phyloP scores from a whole-genome alignment of 73 alveolate genomes.

The Paramecium octaurelia region DNA sequence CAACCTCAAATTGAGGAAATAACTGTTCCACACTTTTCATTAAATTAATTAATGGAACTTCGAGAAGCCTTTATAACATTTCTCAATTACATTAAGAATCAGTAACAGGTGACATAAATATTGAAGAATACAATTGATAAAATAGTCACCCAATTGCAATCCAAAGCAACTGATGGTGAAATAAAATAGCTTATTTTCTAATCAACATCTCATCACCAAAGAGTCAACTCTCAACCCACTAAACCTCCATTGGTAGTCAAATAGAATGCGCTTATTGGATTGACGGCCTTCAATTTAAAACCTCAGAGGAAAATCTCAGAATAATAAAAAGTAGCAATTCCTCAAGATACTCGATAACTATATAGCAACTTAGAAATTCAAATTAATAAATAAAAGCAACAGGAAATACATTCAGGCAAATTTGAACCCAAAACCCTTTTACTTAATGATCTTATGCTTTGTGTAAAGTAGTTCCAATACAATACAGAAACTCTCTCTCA shows the following conservation, averaged over 20 bases:
- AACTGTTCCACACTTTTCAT: slow-evolving; percentile 14
- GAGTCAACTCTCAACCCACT: background rate
- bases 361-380: background rate
- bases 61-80: background rate
- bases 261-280: background rate
- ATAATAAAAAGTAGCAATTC: background rate
- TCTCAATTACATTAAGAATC: background rate
- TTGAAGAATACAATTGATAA: background rate
- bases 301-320: background rate
- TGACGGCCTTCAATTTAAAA: background rate
- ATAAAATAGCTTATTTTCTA: background rate
- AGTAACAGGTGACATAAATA: background rate
- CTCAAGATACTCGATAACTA: background rate
- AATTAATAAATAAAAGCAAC: background rate
- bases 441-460: background rate
- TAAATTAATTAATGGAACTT: slow-evolving; percentile 2
- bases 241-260: background rate
- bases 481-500: background rate
- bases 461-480: background rate
- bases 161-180: background rate
- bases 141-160: background rate
- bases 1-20: slow-evolving; percentile 19
- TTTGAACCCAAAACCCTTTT: background rate
- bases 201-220: background rate
- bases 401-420: background rate